These are phyloP conservation scores for Candida jianshihensis DNA, from an alignment of 805 yeast genomes.

Conservation along the genomic window DNA sequence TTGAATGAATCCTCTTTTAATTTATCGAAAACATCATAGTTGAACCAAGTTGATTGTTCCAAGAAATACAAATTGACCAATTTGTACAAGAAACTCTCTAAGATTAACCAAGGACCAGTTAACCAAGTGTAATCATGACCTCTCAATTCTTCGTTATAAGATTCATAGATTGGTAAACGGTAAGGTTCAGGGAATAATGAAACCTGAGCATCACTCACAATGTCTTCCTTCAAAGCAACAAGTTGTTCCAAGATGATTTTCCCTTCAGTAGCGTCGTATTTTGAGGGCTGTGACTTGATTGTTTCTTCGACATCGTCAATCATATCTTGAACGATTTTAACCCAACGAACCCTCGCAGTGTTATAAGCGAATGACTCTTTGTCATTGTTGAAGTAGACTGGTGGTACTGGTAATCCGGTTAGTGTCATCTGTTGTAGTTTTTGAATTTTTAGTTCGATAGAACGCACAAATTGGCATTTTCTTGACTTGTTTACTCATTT, in stretches of 20 bases:
- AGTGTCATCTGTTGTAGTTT: not conserved
- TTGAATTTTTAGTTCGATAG: not conserved
- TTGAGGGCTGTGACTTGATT: constrained; percentile 20
- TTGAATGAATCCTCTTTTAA: constrained; percentile 70
- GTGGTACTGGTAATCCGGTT: constrained; percentile 17
- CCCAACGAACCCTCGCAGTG: constrained; percentile 83
- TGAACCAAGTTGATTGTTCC: constrained; percentile 30
- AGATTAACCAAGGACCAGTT: constrained; percentile 83
- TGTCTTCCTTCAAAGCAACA: constrained; percentile 34
- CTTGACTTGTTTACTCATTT: no score
- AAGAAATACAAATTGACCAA: constrained; percentile 41
- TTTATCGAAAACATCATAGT: constrained; percentile 67
- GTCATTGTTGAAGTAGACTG: constrained; percentile 57
- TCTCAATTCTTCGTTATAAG: constrained; percentile 53
- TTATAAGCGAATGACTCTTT: constrained; percentile 72
- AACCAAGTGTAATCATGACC: constrained; percentile 50
- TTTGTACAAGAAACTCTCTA: constrained; percentile 83
- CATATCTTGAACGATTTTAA: constrained; percentile 64
- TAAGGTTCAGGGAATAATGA: constrained; percentile 37
- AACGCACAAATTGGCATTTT: no score
- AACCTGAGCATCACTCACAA: constrained; percentile 36
- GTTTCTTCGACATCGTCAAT: constrained; percentile 51
- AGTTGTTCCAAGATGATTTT: constrained; percentile 35
- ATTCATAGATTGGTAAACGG: constrained; percentile 33
- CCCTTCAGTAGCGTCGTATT: constrained; percentile 38